These are phyloP conservation scores for Globisporangium paddicum DNA, from an alignment of 352 stramenopile species.

Conservation along the genomic window DNA sequence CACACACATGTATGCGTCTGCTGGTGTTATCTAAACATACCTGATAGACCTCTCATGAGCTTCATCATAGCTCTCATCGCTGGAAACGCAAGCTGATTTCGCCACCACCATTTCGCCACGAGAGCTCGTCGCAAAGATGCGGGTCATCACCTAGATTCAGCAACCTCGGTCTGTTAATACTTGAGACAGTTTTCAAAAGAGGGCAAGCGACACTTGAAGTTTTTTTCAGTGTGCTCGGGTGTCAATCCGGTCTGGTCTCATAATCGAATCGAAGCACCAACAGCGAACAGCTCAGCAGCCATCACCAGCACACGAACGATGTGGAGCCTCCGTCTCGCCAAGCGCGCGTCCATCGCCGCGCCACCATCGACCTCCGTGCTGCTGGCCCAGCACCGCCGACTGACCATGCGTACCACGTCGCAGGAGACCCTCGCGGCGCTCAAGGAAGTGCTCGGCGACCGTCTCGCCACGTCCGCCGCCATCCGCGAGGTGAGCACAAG, in stretches of 20 bases:
- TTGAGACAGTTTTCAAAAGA: not conserved
- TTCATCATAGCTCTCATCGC: slow-evolving; percentile 4
- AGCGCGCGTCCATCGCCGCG: not conserved
- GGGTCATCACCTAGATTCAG: not conserved
- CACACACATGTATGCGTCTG: not conserved
- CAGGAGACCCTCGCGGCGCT: slow-evolving; percentile 47
- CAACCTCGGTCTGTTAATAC: not conserved
- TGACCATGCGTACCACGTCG: slow-evolving; percentile 33
- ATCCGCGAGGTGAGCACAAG: slow-evolving; percentile 43
- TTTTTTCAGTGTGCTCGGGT: not conserved
- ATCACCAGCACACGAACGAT: not conserved
- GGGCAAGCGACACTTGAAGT: slow-evolving; percentile 4
- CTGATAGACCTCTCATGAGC: too few species aligned
- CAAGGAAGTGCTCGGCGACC: slow-evolving; percentile 56
- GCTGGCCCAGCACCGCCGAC: not conserved
- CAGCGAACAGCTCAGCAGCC: slow-evolving; percentile 3
- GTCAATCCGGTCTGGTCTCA: not conserved
- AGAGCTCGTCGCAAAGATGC: slow-evolving; percentile 3
- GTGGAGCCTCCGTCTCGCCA: slow-evolving; percentile 13
- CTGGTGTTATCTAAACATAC: not conserved
- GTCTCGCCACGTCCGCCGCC: slow-evolving; percentile 57
- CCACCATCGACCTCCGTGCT: not conserved
- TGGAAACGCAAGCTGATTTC: slow-evolving; percentile 1
- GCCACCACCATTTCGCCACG: too few species aligned
- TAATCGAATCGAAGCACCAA: slow-evolving; percentile 11